Evolutionary conservation across 768 basidiomycete species (phyloP).

Genomic region (Stropharia rugosoannulata): DNA sequence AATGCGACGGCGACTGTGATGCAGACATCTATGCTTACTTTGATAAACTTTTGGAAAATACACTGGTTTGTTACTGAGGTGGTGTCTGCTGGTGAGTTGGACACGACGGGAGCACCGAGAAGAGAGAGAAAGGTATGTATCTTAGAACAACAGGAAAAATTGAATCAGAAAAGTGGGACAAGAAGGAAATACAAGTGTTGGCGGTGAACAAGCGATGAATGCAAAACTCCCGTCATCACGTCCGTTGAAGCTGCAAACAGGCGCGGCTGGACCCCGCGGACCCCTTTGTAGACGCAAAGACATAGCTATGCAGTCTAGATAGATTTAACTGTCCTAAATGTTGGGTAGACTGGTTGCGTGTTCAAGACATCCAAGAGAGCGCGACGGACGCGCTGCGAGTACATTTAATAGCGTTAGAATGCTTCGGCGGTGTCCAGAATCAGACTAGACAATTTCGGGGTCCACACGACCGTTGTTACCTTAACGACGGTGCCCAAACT

Average conservation of each 20-base stretch:
- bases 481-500: constrained; percentile 5
- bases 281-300: not conserved
- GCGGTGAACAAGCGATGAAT: no score
- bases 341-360: no score
- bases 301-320: not conserved
- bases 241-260: not conserved
- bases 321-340: not conserved
- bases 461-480: constrained; percentile 6
- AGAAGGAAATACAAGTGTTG: not conserved
- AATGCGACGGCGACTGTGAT: constrained; percentile 23
- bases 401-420: not conserved
- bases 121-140: not conserved
- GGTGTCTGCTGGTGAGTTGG: constrained; percentile 2
- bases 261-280: constrained; percentile 3
- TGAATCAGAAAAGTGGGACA: constrained; percentile 5
- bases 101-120: constrained; percentile 1
- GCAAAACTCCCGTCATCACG: not conserved
- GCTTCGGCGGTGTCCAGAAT: not conserved
- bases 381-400: no score
- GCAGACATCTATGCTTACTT: constrained; percentile 17
- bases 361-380: no score
- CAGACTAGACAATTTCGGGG: constrained; percentile 12
- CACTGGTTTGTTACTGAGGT: not conserved
- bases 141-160: constrained; percentile 1
- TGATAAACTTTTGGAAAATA: not conserved